These are phyloP conservation scores for Albophoma yamanashiensis DNA, from an alignment of 2,329 filamentous ascomycete species.

Conservation along the genomic window DNA sequence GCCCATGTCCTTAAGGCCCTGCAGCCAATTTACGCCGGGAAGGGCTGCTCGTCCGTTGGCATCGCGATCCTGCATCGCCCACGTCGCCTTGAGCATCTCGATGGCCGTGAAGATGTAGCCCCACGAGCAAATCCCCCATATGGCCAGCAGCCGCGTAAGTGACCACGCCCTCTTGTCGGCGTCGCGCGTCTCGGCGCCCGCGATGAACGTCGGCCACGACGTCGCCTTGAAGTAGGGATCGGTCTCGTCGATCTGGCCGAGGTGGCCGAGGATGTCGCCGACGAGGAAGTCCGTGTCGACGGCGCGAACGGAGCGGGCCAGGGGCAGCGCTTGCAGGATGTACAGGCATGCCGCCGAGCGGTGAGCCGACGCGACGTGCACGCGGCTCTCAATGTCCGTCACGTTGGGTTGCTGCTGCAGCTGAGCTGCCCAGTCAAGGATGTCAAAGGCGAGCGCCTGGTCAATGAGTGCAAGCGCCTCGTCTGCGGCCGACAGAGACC, in stretches of 20 bases:
- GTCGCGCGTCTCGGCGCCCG: constrained; percentile 42
- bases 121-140: constrained; percentile 36
- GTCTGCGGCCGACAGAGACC: constrained; percentile 20
- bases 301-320: constrained; percentile 21
- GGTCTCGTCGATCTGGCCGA: constrained; percentile 33
- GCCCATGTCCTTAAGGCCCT: constrained; percentile 29
- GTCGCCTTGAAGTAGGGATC: constrained; percentile 48
- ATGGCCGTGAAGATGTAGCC: constrained; percentile 39
- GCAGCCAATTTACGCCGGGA: constrained; percentile 26
- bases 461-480: constrained; percentile 27
- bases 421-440: constrained; percentile 28
- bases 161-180: constrained; percentile 37
- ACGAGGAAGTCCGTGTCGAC: constrained; percentile 35
- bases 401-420: constrained; percentile 23
- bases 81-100: constrained; percentile 36
- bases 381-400: constrained; percentile 29
- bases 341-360: constrained; percentile 36
- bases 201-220: constrained; percentile 49
- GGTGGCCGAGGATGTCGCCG: constrained; percentile 37
- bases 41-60: constrained; percentile 6
- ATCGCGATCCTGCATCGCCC: constrained; percentile 29
- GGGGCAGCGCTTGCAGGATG: constrained; percentile 30
- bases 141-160: constrained; percentile 33
- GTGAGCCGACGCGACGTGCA: constrained; percentile 33
- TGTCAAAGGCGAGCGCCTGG: constrained; percentile 30